Evolutionary conservation across 2,329 filamentous ascomycete species (phyloP).

Genomic region (Metarhizium album): DNA sequence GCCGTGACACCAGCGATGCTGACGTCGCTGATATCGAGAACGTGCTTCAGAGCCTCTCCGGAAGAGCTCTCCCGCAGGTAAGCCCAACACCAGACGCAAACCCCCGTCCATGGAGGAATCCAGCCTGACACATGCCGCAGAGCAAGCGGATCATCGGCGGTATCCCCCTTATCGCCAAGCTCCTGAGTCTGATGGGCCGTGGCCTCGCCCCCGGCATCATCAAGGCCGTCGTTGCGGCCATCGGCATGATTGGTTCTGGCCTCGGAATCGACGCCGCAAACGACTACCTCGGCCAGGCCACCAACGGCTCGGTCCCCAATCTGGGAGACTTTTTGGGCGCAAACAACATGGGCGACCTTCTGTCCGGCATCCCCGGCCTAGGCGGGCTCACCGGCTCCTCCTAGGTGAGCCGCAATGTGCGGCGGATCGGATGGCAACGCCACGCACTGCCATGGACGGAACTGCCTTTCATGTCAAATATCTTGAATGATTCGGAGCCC

Average conservation of each 20-base stretch:
- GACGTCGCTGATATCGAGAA: conserved; percentile 10
- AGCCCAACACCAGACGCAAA: background rate
- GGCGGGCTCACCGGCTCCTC: background rate
- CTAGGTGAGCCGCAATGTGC: background rate
- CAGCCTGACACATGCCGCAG: background rate
- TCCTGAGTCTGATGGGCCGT: conserved; percentile 11
- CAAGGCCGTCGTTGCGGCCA: conserved; percentile 8
- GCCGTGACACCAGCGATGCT: conserved; percentile 9
- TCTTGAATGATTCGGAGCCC: background rate
- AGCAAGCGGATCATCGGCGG: conserved; percentile 12
- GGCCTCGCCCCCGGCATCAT: conserved; percentile 9
- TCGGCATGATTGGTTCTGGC: conserved; percentile 13
- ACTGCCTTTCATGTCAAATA: background rate
- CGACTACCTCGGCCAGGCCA: conserved; percentile 12
- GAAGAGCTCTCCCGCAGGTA: conserved; percentile 2
- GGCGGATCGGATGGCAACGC: background rate
- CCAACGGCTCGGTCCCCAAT: conserved; percentile 9
- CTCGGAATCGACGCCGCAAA: conserved; percentile 12
- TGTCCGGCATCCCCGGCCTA: conserved; percentile 7
- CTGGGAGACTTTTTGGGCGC: conserved; percentile 12
- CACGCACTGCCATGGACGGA: background rate
- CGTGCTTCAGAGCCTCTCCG: conserved; percentile 11
- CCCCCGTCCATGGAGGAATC: too few species aligned
- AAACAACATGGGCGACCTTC: conserved; percentile 7
- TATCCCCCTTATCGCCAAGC: conserved; percentile 13